A percentile compares a stretch with the other conserved stretches of the same genome.
Conservation (phyloP, 495 filamentous ascomycete species). For the Astrocystis sublimbata region DNA sequence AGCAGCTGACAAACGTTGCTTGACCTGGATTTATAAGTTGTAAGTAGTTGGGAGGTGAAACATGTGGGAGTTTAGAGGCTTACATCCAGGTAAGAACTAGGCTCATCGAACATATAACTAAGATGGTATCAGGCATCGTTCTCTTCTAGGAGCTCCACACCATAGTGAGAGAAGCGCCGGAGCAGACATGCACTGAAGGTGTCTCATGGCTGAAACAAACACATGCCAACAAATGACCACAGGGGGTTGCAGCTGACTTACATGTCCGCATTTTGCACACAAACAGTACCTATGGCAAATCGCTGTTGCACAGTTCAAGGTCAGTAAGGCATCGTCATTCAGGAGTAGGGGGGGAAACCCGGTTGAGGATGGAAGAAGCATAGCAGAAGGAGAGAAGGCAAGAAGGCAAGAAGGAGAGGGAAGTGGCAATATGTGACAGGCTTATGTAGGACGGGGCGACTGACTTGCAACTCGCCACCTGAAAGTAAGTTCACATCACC, state of each 20-base stretch:
- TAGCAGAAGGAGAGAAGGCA: too few species aligned
- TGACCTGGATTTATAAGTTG: conserved; percentile 52
- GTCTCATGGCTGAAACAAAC: neutral
- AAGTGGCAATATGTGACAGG: neutral
- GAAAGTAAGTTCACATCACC: conserved; percentile 80
- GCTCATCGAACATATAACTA: conserved; percentile 94
- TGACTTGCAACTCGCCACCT: conserved; percentile 76
- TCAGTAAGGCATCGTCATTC: too few species aligned
- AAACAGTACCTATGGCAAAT: conserved; percentile 93
- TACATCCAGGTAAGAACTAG: conserved; percentile 90
- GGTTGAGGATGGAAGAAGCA: neutral
- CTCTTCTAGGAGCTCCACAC: conserved; percentile 32
- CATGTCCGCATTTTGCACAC: conserved; percentile 95
- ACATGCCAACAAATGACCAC: too few species aligned
- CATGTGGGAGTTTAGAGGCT: neutral
- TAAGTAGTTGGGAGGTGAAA: neutral
- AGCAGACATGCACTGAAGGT: neutral
- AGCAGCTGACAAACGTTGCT: conserved; percentile 91
- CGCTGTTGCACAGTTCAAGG: conserved; percentile 57
- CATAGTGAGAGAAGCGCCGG: neutral
- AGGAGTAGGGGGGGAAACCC: too few species aligned
- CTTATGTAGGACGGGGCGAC: neutral
- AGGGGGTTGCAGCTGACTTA: conserved; percentile 30
- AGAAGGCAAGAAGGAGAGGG: neutral
- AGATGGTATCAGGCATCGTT: neutral